These are phyloP conservation scores for Gossypium herbaceum DNA, from an alignment of 345 rosid genomes.

Conservation along the genomic window DNA sequence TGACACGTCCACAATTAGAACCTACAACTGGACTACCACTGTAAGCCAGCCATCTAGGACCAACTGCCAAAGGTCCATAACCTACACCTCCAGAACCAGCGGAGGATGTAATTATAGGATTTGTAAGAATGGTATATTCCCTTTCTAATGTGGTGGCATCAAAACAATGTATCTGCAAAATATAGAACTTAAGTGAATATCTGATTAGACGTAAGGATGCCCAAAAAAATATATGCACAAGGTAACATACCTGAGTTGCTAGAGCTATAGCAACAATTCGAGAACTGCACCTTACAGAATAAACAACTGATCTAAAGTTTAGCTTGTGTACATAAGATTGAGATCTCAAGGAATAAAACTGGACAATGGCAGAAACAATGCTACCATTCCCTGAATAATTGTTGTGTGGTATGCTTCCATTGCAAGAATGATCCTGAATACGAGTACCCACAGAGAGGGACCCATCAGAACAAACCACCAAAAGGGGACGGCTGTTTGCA, in stretches of 20 bases:
- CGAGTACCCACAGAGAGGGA: conserved; percentile 35
- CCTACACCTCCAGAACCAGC: conserved; percentile 64
- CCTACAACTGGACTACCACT: conserved; percentile 65
- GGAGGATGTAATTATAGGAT: conserved; percentile 42
- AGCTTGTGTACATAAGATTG: conserved; percentile 66
- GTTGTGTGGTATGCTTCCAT: conserved; percentile 34
- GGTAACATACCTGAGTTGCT: conserved; percentile 61
- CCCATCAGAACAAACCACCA: conserved; percentile 67
- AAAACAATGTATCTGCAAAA: conserved; percentile 83
- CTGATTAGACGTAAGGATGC: neutral
- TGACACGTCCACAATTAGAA: conserved; percentile 49
- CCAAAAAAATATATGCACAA: neutral
- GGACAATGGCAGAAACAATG: conserved; percentile 48
- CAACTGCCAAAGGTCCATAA: conserved; percentile 93
- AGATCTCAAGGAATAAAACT: conserved; percentile 72
- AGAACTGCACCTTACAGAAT: conserved; percentile 82
- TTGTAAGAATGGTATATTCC: conserved; percentile 61
- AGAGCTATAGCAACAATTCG: conserved; percentile 84
- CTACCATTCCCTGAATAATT: conserved; percentile 41
- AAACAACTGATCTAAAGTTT: conserved; percentile 69
- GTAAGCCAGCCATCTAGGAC: conserved; percentile 94
- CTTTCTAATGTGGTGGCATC: conserved; percentile 56
- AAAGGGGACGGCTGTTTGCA: conserved; percentile 60
- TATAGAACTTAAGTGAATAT: conserved; percentile 11
- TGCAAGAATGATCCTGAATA: conserved; percentile 38